Evolutionary conservation across 805 yeast genomes (phyloP), one percentile per base, ranked within the genome.

Genomic region (Starmerella etchellsii): DNA sequence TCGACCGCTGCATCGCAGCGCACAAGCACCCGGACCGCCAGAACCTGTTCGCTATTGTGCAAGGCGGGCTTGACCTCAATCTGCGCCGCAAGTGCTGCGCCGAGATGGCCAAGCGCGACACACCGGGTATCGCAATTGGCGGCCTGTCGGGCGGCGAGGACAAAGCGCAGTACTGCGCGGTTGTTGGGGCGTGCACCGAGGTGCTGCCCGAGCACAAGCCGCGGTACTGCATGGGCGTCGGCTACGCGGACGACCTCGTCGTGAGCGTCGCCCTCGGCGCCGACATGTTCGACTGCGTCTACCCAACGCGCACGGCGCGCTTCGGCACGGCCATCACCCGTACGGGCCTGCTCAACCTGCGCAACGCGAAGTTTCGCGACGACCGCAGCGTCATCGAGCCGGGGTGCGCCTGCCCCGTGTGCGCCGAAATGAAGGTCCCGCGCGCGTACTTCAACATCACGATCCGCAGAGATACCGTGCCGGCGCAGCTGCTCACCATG

Each of bases 81-180:
- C 52, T 66, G 37, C 57, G 70, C 14, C 50, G 50, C 23, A 43
- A 45, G 24, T 66, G 70, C 55, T 66, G 69, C 46, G 49, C 41
- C 3, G 70, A 66, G 41, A 66, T 66, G 70, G 53, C 54, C 24
- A 56, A 58, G 31, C 53, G 70, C 3, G 64, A 66, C 45, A 66
- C 70, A 1, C 70, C 70, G 0, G 70, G 70, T 4, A 65, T 66
- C 35, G 70, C 70, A 8, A 65, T 66, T 34, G 70, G 70, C 25
- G 70, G 70, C 1, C 55, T 66, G n/a, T 62, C 67, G 14, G 70
- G 70, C 1, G 70, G 70, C 9, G 70, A 66, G 41, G 70, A 62
- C 44, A 66, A 66, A 47, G 56, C 47, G 15, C 49, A 57, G 25
- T 66, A 61, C 50, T 66, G 70, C 48, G 44, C 52, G 31, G 66